Conservation (phyloP, 371 early-diverging fungal species). For the Haplosporangium sp. region DNA sequence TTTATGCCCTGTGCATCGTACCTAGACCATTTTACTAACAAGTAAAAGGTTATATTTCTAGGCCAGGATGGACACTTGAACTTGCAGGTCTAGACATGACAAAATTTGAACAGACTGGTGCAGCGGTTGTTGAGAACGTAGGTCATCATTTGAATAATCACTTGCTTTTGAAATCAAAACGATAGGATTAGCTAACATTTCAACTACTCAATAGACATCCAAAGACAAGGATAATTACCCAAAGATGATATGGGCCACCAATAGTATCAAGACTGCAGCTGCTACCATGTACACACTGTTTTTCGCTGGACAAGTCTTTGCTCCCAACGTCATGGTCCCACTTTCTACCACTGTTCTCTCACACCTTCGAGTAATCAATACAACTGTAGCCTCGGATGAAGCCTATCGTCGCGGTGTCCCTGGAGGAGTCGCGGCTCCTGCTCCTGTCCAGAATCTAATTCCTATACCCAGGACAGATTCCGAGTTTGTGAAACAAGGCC, state of each 20-base stretch:
- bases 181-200: background rate
- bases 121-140: constrained; percentile 46
- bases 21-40: background rate
- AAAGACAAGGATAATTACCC: constrained; percentile 59
- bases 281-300: constrained; percentile 89
- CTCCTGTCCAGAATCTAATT: constrained; percentile 41
- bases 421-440: constrained; percentile 31
- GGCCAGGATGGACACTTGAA: constrained; percentile 56
- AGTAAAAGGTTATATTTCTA: background rate
- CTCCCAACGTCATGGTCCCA: constrained; percentile 66
- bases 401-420: constrained; percentile 55
- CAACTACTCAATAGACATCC: constrained; percentile 13
- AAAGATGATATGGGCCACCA: constrained; percentile 90
- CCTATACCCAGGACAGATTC: constrained; percentile 35
- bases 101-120: constrained; percentile 28
- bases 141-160: background rate
- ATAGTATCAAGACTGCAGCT: constrained; percentile 79
- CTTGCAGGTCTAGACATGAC: constrained; percentile 51
- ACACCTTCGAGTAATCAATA: constrained; percentile 33
- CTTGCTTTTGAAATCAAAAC: no score
- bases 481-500: constrained; percentile 34
- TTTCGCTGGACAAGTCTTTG: constrained; percentile 81
- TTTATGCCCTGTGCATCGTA: no score
- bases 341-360: constrained; percentile 30
- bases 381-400: constrained; percentile 34